A percentile compares a stretch with the other conserved stretches of the same genome.
These are phyloP conservation scores for Xylariomycetidae sp. DNA, from an alignment of 2,329 filamentous ascomycete genomes.

Conservation along the genomic window DNA sequence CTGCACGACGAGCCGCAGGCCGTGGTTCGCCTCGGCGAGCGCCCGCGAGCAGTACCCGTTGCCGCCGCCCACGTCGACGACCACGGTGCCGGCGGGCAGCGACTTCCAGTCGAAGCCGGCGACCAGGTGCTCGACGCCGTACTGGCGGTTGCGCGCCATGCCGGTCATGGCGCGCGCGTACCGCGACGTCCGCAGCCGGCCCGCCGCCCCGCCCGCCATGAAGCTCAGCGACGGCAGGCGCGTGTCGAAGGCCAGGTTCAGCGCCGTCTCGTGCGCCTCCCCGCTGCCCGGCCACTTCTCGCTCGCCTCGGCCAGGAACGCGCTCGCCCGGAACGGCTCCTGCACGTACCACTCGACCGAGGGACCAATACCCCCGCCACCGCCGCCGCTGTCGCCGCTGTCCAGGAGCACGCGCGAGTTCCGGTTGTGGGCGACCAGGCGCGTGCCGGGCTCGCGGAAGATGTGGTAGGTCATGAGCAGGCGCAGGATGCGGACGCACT, in stretches of 20 bases:
- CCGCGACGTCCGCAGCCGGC: constrained; percentile 4
- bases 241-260: constrained; percentile 4
- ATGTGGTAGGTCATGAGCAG: constrained; percentile 17
- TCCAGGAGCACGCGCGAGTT: constrained; percentile 16
- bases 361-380: too few species aligned
- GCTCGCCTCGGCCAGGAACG: constrained; percentile 14
- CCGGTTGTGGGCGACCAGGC: constrained; percentile 17
- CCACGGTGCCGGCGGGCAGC: constrained; percentile 6
- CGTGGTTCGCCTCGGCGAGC: constrained; percentile 19
- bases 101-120: constrained; percentile 13
- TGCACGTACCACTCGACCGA: constrained; percentile 16
- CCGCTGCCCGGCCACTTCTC: constrained; percentile 9
- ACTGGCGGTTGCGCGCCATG: constrained; percentile 15
- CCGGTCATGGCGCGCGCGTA: constrained; percentile 17
- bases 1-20: constrained; percentile 29
- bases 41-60: constrained; percentile 23
- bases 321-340: constrained; percentile 13
- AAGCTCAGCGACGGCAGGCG: constrained; percentile 9
- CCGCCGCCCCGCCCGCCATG: constrained; percentile 3
- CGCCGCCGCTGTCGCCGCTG: constrained; percentile 14
- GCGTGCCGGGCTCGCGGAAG: constrained; percentile 16
- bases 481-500: constrained; percentile 14
- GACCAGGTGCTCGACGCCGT: constrained; percentile 13
- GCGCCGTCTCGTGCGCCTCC: constrained; percentile 2
- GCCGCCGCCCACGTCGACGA: constrained; percentile 24